Conservation (phyloP, 225 moss, liverwort and hornwort species). For the Straminergon stramineum region DNA sequence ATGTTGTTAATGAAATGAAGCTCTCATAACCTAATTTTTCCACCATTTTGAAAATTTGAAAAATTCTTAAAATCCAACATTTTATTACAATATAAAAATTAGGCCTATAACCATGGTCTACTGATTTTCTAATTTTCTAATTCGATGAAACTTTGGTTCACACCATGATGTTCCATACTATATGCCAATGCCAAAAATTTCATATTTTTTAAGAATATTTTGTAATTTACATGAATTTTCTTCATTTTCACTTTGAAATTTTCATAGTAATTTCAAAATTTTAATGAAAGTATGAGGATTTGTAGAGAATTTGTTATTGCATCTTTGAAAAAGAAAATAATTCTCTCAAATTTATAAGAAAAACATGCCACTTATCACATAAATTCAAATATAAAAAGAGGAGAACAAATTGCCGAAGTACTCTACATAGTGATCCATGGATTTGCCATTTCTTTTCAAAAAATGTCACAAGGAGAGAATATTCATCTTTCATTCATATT, state of each 20-base stretch:
- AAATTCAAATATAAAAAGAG: not conserved
- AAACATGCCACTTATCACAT: not conserved
- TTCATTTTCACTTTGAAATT: too few species aligned
- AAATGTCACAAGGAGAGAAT: not conserved
- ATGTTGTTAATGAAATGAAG: not conserved
- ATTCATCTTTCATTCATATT: not conserved
- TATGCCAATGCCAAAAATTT: not conserved
- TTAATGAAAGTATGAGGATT: fast-evolving
- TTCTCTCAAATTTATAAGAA: too few species aligned
- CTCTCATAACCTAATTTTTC: fast-evolving
- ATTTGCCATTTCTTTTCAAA: not conserved
- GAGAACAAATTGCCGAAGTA: not conserved
- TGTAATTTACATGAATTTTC: not conserved
- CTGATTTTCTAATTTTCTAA: not conserved
- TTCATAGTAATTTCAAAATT: not conserved
- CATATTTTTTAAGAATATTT: not conserved
- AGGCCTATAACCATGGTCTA: not conserved
- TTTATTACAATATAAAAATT: not conserved
- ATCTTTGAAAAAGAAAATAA: not conserved
- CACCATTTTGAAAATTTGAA: not conserved
- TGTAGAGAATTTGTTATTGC: fast-evolving
- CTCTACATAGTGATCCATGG: fast-evolving
- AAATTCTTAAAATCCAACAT: not conserved
- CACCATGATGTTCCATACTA: not conserved
- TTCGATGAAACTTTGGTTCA: not conserved